These are phyloP conservation scores for Pisolithus albus DNA, from an alignment of 768 basidiomycete genomes.

Conservation along the genomic window DNA sequence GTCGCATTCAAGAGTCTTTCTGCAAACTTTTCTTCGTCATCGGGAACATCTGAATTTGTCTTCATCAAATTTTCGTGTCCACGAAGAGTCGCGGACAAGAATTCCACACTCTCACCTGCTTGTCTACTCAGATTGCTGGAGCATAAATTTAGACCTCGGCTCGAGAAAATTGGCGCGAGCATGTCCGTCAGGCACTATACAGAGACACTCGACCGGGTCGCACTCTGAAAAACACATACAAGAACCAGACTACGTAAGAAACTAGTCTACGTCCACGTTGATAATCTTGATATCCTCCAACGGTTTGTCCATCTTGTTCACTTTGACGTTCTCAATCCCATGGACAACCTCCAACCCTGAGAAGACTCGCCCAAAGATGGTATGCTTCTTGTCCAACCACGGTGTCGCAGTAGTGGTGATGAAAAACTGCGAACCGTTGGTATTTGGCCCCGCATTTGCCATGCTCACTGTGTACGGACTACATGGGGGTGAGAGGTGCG, in stretches of 20 bases:
- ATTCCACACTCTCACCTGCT: slow-evolving; percentile 11
- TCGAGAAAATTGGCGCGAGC: slow-evolving; percentile 18
- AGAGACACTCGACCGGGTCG: slow-evolving; percentile 41
- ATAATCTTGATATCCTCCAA: slow-evolving; percentile 91
- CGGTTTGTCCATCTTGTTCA: slow-evolving; percentile 79
- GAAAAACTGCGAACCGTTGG: slow-evolving; percentile 98
- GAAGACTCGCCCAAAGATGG: slow-evolving; percentile 86
- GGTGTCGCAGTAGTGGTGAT: slow-evolving; percentile 93
- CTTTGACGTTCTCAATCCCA: slow-evolving; percentile 85
- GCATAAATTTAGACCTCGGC: slow-evolving; percentile 28
- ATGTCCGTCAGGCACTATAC: slow-evolving; percentile 25
- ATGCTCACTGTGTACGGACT: slow-evolving; percentile 95
- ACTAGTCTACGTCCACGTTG: slow-evolving; percentile 67
- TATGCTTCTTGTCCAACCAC: slow-evolving; percentile 89
- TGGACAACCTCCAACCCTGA: slow-evolving; percentile 88
- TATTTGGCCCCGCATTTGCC: slow-evolving; percentile 86
- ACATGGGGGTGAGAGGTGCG: background rate
- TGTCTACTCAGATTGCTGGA: slow-evolving; percentile 26
- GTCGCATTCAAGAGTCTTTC: slow-evolving; percentile 7
- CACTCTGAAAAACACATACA: slow-evolving; percentile 26
- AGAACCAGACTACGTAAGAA: background rate
- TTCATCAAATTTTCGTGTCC: slow-evolving; percentile 59
- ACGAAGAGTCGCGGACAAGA: slow-evolving; percentile 11
- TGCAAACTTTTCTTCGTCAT: background rate
- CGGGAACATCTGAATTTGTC: slow-evolving; percentile 21